phyloP scores from a whole-genome alignment of 2,329 filamentous ascomycete genomes.

The Corinectria fuckeliana region DNA sequence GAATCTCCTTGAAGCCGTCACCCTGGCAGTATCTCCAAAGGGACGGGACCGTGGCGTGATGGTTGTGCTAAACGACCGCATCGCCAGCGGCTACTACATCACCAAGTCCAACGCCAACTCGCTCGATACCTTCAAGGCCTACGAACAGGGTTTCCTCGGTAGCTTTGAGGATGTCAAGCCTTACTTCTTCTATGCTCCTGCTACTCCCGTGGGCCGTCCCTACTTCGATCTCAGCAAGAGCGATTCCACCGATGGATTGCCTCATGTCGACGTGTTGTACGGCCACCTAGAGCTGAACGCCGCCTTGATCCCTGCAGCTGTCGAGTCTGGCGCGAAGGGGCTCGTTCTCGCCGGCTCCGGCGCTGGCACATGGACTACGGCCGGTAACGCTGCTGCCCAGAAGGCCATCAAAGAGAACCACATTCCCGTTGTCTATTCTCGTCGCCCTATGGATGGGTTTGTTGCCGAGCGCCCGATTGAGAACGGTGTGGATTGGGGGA shows the following conservation, averaged over 20 bases:
- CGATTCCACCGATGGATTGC: constrained; percentile 46
- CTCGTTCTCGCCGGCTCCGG: constrained; percentile 63
- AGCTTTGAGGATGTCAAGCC: constrained; percentile 63
- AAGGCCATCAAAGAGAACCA: constrained; percentile 51
- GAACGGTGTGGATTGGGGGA: constrained; percentile 45
- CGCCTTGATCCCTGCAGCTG: constrained; percentile 52
- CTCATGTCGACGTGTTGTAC: constrained; percentile 62
- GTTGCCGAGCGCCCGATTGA: constrained; percentile 45
- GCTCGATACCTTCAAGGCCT: constrained; percentile 65
- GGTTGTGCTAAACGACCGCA: constrained; percentile 67
- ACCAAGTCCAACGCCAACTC: constrained; percentile 68
- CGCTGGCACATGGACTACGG: constrained; percentile 49
- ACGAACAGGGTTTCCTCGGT: constrained; percentile 64
- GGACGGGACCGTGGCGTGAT: constrained; percentile 56
- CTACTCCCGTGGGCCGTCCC: constrained; percentile 52
- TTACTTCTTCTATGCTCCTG: constrained; percentile 63
- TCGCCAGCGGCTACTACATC: constrained; percentile 60
- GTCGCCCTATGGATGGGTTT: constrained; percentile 55
- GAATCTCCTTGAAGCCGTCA: constrained; percentile 66
- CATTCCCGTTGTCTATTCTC: constrained; percentile 56
- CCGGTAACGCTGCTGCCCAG: constrained; percentile 43
- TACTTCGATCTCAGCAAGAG: constrained; percentile 48
- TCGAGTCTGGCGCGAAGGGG: constrained; percentile 56
- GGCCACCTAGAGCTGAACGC: constrained; percentile 58
- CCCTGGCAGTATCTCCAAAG: constrained; percentile 55